Evolutionary conservation across 345 rosid species (phyloP).

Genomic region (Camelina hispida): DNA sequence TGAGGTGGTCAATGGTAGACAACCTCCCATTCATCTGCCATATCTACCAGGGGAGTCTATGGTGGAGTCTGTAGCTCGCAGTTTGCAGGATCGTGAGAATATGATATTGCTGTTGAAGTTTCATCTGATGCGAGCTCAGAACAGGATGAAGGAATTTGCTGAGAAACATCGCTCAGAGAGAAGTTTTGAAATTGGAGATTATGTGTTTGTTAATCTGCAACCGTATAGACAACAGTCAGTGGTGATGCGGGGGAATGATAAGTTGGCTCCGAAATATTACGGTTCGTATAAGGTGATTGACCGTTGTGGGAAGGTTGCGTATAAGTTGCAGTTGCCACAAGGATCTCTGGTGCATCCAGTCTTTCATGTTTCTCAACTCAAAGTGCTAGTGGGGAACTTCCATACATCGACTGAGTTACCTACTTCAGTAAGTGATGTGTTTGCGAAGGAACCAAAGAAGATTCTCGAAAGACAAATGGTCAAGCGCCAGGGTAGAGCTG

Average conservation of each 20-base stretch:
- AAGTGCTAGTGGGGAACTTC: not conserved
- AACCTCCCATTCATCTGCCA: not conserved
- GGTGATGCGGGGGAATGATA: not conserved
- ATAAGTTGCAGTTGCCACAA: not conserved
- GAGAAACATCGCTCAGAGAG: not conserved
- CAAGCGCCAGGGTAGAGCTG: fast-evolving
- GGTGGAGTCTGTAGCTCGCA: fast-evolving
- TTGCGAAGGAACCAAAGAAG: not conserved
- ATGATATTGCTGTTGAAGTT: not conserved
- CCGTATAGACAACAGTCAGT: not conserved
- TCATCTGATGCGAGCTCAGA: not conserved
- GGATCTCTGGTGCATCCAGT: not conserved
- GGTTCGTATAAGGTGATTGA: not conserved
- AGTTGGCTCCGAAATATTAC: not conserved
- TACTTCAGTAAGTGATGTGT: not conserved
- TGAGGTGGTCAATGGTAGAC: not conserved
- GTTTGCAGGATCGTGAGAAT: fast-evolving
- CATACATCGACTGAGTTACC: not conserved
- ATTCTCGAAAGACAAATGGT: not conserved
- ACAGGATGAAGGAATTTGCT: not conserved
- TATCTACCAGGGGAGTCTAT: not conserved
- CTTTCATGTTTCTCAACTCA: not conserved
- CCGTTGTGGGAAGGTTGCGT: not conserved
- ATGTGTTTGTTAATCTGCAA: not conserved
- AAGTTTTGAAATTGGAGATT: not conserved